Evolutionary conservation across 1,284 basidiomycete genomes (phyloP).

Genomic region (Boletus hoseneyae): DNA sequence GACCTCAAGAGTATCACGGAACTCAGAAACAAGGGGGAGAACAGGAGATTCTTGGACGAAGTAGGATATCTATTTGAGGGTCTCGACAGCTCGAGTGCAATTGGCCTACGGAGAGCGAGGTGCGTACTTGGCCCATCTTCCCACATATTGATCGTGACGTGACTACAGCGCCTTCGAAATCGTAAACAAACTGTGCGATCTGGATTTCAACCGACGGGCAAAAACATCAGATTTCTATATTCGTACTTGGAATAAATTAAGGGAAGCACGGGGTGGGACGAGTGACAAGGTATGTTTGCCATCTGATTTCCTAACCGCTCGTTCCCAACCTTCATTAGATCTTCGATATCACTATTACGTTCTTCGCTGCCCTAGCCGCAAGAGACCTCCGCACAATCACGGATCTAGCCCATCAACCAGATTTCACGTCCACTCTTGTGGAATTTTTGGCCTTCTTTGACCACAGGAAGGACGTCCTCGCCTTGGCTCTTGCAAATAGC

Average conservation of each 20-base stretch:
- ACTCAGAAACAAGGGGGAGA: slow-evolving; percentile 74
- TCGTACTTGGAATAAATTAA: slow-evolving; percentile 63
- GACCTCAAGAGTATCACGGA: slow-evolving; percentile 78
- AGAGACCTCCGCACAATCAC: slow-evolving; percentile 50
- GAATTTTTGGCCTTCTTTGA: slow-evolving; percentile 37
- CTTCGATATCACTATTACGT: slow-evolving; percentile 49
- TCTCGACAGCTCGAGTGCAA: slow-evolving; percentile 47
- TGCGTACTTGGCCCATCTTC: slow-evolving; percentile 21
- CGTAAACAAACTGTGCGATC: slow-evolving; percentile 64
- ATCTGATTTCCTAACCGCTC: background rate
- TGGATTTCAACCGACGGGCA: slow-evolving; percentile 70
- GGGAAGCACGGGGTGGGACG: slow-evolving; percentile 52
- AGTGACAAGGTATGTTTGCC: slow-evolving; percentile 53
- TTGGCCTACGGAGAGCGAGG: slow-evolving; percentile 66
- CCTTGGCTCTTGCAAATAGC: slow-evolving; percentile 13
- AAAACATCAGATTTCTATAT: slow-evolving; percentile 68
- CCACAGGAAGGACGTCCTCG: slow-evolving; percentile 45
- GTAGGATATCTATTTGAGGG: slow-evolving; percentile 80
- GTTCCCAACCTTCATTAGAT: slow-evolving; percentile 6
- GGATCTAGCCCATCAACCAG: slow-evolving; percentile 46
- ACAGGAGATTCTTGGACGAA: slow-evolving; percentile 72
- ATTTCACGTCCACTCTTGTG: slow-evolving; percentile 44
- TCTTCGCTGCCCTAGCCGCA: slow-evolving; percentile 58
- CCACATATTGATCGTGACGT: slow-evolving; percentile 1
- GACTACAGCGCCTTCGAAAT: slow-evolving; percentile 65